Percentiles rank a stretch among this genome's conserved stretches.
phyloP scores from a whole-genome alignment of 208 protist species.

The Leishmania mexicana region DNA sequence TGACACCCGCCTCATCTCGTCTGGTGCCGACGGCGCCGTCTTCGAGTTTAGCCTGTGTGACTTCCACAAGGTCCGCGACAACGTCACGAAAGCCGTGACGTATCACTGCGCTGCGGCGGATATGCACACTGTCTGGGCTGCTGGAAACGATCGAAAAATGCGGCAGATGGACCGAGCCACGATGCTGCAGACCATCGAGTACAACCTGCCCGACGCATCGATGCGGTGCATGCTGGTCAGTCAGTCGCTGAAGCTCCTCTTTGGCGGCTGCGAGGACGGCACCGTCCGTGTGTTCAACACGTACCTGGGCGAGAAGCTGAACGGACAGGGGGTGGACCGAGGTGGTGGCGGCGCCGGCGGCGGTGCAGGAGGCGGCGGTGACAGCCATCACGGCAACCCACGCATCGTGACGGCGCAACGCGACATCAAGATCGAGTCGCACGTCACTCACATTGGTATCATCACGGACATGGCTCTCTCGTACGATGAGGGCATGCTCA shows the following conservation, averaged over 20 bases:
- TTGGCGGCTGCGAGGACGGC: conserved; percentile 93
- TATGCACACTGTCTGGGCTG: conserved; percentile 88
- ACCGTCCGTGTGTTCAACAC: conserved; percentile 92
- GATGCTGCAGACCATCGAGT: conserved; percentile 62
- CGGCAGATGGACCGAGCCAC: conserved; percentile 84
- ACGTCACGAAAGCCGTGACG: conserved; percentile 91
- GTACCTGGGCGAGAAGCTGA: conserved; percentile 84
- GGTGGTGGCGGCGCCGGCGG: conserved; percentile 12
- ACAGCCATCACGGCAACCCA: conserved; percentile 12
- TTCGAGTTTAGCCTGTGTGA: conserved; percentile 95
- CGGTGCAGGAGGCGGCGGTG: conserved; percentile 2
- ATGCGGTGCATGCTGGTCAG: conserved; percentile 89
- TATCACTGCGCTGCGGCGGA: conserved; percentile 92
- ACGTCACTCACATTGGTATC: conserved; percentile 80
- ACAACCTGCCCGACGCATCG: conserved; percentile 76
- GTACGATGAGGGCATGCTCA: conserved; percentile 93
- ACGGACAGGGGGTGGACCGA: conserved; percentile 36
- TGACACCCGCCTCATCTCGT: conserved; percentile 92
- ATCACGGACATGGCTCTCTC: conserved; percentile 89
- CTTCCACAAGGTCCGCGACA: conserved; percentile 93
- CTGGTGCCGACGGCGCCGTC: conserved; percentile 95
- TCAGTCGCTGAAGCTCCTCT: conserved; percentile 91
- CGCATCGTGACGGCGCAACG: conserved; percentile 20
- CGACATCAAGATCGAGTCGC: conserved; percentile 86
- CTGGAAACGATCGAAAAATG: conserved; percentile 94